Evolutionary conservation across 2,329 filamentous ascomycete species (phyloP), one percentile per base, ranked within the genome.

Genomic region (Diaporthe sp.): DNA sequence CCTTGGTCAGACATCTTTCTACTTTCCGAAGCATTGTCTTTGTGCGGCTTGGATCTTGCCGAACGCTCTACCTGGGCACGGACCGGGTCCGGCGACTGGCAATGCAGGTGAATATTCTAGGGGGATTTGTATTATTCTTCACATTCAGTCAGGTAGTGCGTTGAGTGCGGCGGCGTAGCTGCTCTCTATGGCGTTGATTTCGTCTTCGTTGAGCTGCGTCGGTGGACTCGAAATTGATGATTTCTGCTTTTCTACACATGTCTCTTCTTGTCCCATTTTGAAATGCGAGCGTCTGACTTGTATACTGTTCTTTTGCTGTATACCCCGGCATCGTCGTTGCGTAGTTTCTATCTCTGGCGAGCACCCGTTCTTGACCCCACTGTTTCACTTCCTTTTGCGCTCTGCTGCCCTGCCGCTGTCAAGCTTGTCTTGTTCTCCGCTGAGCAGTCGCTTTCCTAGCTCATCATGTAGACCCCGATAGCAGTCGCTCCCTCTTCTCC

Each of bases 61-160:
- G 47, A 57, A 47, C n/a, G 67, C 47, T 47, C 25, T 20, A 4
- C n/a, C 34, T 31, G 34, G 22, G 65, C 49, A 55, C 34, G 65
- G 49, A 42, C 28, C 13, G 65, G 49, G 47, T 20, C 65, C 22
- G 49, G 34, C 34, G 7, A 31, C 49, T 70, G 65, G 65, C 65
- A 55, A 55, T 70, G 65, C 65, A 22, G 65, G 65, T 42, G 65
- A 55, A 53, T 42, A 42, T 70, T 39, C 34, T 55, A 28, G 47
- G 65, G 65, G 65, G 65, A 70, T 70, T 10, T 70, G 65, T 70
- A 70, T 70, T 70, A 70, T 70, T 70, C 65, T 70, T 70, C 65
- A 55, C 65, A 55, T 70, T 70, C 65, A 70, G 28, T 53, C 65
- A 70, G 65, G 65, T 70, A 70, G 65, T 70, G 65, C 65, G 65